Evolutionary conservation across 2,329 filamentous ascomycete genomes (phyloP).

Genomic region (Colletotrichum sidae): DNA sequence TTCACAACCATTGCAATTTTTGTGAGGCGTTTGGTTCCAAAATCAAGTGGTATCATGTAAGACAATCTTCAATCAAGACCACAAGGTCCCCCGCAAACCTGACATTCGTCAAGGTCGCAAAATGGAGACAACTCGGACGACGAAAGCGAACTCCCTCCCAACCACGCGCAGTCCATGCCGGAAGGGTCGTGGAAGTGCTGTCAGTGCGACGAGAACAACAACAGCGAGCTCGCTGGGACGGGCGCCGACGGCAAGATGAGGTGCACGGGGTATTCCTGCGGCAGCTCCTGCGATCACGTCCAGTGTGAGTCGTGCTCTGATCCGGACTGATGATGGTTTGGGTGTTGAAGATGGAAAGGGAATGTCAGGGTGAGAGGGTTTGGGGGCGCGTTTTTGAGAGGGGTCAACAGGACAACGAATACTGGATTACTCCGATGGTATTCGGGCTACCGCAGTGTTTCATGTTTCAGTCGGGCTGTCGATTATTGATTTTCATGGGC

Average conservation of each 20-base stretch:
- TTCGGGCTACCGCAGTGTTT: no score
- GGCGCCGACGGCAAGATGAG: slow-evolving; percentile 12
- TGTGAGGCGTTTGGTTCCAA: background rate
- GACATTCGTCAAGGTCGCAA: background rate
- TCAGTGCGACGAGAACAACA: slow-evolving; percentile 13
- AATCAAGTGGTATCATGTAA: background rate
- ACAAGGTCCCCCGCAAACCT: background rate
- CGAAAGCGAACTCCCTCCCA: slow-evolving; percentile 1
- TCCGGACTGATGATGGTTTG: background rate
- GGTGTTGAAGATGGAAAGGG: background rate
- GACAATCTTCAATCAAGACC: background rate
- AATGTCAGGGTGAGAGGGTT: no score
- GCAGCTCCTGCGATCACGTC: background rate
- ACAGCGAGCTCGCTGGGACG: slow-evolving; percentile 20
- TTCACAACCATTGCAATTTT: no score
- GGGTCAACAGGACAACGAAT: background rate
- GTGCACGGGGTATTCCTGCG: slow-evolving; percentile 1
- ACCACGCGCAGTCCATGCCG: background rate
- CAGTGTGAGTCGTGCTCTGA: slow-evolving; percentile 22
- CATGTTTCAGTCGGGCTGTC: no score
- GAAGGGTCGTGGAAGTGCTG: slow-evolving; percentile 22
- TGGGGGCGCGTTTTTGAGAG: no score
- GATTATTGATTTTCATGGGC: no score
- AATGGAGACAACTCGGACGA: slow-evolving; percentile 3
- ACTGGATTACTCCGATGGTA: background rate